Evolutionary conservation across 352 stramenopile genomes (phyloP).

Genomic region (Phytopythium cucurbitacearum): DNA sequence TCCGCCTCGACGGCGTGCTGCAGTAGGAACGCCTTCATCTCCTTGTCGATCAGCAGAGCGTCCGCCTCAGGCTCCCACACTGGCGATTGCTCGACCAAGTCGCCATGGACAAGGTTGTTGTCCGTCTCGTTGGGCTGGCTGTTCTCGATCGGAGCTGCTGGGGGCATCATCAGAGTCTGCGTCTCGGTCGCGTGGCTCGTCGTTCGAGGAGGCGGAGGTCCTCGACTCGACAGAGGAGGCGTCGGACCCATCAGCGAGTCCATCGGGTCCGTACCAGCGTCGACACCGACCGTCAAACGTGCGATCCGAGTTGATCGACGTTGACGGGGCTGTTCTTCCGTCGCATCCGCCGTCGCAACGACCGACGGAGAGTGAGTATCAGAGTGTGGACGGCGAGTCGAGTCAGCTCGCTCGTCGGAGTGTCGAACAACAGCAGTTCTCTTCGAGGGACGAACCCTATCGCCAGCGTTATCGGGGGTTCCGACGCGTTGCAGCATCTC

Average conservation of each 20-base stretch:
- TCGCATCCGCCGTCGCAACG: conserved; percentile 2
- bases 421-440: neutral
- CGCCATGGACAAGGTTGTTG: neutral
- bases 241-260: conserved; percentile 38
- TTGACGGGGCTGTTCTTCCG: too few species aligned
- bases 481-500: conserved; percentile 39
- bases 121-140: conserved; percentile 8
- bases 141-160: conserved; percentile 16
- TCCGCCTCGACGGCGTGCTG: conserved; percentile 12
- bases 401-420: conserved; percentile 8
- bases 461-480: neutral
- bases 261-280: conserved; percentile 50
- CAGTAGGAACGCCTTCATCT: conserved; percentile 57
- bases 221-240: neutral
- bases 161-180: conserved; percentile 31
- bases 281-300: conserved; percentile 12
- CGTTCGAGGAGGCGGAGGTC: neutral
- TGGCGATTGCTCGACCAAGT: conserved; percentile 6
- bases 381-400: neutral
- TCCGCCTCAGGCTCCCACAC: conserved; percentile 23
- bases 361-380: too few species aligned
- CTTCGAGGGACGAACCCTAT: too few species aligned
- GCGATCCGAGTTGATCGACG: neutral
- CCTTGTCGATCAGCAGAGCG: conserved; percentile 31
- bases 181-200: conserved; percentile 41